Evolutionary conservation across 306 rosid species (phyloP), one percentile per base, ranked within the genome.

Genomic region (Pyrus communis): DNA sequence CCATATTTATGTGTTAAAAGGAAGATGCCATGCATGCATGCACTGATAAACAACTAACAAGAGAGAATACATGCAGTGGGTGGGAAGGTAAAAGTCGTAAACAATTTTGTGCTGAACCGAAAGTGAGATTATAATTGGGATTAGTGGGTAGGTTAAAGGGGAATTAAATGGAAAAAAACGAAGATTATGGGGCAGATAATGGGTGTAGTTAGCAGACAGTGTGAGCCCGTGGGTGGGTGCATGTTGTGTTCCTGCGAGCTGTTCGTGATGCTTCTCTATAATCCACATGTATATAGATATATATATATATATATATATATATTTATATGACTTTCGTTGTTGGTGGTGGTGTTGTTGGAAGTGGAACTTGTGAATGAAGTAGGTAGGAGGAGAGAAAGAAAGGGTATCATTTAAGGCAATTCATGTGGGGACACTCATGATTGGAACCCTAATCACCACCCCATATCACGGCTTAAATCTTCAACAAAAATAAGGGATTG

Each of bases 361-460:
- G 22, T 57, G 4, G 61, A 55, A 55, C 6, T 68, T 59, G 54
- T 54, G 42, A 35, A 54, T 69, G 76, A 63, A 80, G 59, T 67
- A 35, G 71, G 27, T 57, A 5, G 38, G 66, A 13, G 21, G 28
- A 22, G 70, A 62, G 68, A 69, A 19, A 17, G 43, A 31, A 81
- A 76, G 80, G 77, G 77, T 73, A 70, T 35, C 74, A 75, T 42
- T 49, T 12, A 75, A 80, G 79, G 71, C 6, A 45, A 74, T 13
- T 13, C 45, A 49, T 55, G 70, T 30, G 28, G 76, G 75, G 31
- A n/a, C 23, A 13, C 9, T 14, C 42, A 38, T 19, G 49, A 35
- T 66, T 21, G 69, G 67, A 58, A n/a, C 78, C 54, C 69, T n/a
- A 67, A 6, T 55, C 62, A 12, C 1, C 30, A 35, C 79, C 69